Evolutionary conservation across 352 stramenopile genomes (phyloP), one percentile per base, ranked within the genome.

Genomic region (Globisporangium polare): DNA sequence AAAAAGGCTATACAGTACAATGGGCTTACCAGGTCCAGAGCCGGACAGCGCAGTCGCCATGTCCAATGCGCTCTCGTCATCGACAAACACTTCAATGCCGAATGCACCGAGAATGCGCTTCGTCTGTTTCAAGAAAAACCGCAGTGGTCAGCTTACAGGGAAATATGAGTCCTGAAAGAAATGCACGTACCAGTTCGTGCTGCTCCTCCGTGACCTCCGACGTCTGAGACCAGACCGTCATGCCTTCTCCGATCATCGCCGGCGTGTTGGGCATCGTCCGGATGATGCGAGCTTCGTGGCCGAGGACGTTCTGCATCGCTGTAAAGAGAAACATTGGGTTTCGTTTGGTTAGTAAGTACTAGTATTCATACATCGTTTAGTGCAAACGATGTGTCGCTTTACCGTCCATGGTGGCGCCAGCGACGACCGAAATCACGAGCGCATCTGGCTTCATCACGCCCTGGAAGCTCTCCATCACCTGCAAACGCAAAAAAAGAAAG

Each of bases 221-320:
- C 20, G 79, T 90, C 58, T 88, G 78, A 15, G 78, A 89, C 96
- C 95, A 99, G 8, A 98, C 96, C 0, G 96, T 98, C 65, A 98
- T 97, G 53, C 96, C 95, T 65, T 97, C 75, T 65, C 91, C 89
- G 39, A 98, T 97, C 77, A 91, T 96, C 24, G 93, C 93, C 4
- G 96, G 96, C 7, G 96, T 99, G 71, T 99, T 99, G 2, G 96
- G 96, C 96, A 99, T 99, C 47, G 73, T 92, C 27, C 95, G 88
- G 47, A 97, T 96, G 65, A 99, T 72, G 33, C 73, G 82, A 15
- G 86, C 91, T 31, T 84, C 61, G 17, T 86, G 65, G 1, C 88
- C 80, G 7, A 87, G 69, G 15, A 79, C 70, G 0, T 63, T 58
- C 41, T 94, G 80, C 60, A 95, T 77, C 17, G 73, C 69, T 76